Base-by-base conservation (phyloP, 2,329 filamentous ascomycete genomes). In the Penicillium decumbens region DNA sequence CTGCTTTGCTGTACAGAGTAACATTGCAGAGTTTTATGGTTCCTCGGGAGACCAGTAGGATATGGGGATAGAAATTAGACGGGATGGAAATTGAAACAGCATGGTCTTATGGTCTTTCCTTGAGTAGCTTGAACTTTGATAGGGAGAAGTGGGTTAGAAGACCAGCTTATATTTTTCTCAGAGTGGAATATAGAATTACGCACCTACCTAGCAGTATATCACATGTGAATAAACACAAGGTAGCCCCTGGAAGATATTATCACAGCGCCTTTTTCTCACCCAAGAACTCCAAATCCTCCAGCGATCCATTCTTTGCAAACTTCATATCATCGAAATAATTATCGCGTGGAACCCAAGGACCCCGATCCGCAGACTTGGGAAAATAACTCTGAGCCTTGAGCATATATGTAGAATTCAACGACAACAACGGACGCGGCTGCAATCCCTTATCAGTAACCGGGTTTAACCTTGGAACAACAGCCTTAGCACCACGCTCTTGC, bases 321-420 rank as follows among this genome's bases (percentile, higher is more conserved):
- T 59, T 67, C 13, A 68, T 57, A 58, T 73, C 71, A 18, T 59
- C 55, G 9, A 69, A 50, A 49, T 72, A 73, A 37, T 65, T 66
- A 33, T 56, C 58, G 40, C 69, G 51, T 4, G 67, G 62, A 38
- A 60, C 24, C 71, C 71, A 74, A 2, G 70, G 69, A 12, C 61
- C 65, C 37, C 61, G 59, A 48, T 70, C 60, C 9, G 62, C 69
- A 7, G 65, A 63, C 55, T 64, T 69, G 10, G 71, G 70, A 23
- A 73, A 50, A 4, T 51, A 29, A 30, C 56, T 55, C 43, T 61
- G 53, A 5, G 68, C 68, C 20, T 56, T 60, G 8, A 58, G 54
- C 43, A 73, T 55, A 45, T 73, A 73, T 4, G 67, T 72, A 15
- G 67, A 68, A 20, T 53, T 66, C 29, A 73, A 54, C 27, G 65